Conservation (phyloP, 2,329 filamentous ascomycete species). For the Penicillium sp. region DNA sequence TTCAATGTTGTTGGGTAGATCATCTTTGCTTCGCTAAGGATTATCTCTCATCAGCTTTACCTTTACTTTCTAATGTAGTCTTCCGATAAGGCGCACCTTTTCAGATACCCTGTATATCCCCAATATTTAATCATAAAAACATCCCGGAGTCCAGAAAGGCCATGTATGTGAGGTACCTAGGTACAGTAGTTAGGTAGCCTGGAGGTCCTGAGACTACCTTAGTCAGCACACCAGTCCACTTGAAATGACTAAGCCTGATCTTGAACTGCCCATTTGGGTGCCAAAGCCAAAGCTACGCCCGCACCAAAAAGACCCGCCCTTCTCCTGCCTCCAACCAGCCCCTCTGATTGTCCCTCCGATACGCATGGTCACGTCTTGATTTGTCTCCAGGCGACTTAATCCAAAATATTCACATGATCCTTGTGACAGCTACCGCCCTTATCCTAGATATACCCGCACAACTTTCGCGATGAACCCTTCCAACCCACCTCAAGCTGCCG, state of each 20-base stretch:
- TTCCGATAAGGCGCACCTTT: background rate
- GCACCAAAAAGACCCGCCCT: slow-evolving; percentile 23
- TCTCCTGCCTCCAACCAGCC: slow-evolving; percentile 11
- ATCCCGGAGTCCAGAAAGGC: background rate
- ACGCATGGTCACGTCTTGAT: slow-evolving; percentile 11
- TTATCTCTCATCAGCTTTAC: background rate
- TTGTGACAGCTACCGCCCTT: background rate
- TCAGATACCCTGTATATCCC: no score
- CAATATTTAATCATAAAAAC: background rate
- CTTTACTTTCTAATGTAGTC: background rate
- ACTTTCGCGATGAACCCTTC: slow-evolving; percentile 41
- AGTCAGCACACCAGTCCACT: background rate
- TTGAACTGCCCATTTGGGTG: background rate
- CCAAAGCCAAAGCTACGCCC: slow-evolving; percentile 20
- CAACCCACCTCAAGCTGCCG: slow-evolving; percentile 45
- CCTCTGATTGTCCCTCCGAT: slow-evolving; percentile 7
- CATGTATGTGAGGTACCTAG: background rate
- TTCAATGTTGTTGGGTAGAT: background rate
- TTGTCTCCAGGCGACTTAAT: slow-evolving; percentile 5
- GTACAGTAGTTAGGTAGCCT: no score
- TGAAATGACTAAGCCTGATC: background rate
- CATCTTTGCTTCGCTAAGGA: background rate
- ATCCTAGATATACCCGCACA: slow-evolving; percentile 3
- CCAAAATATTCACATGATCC: background rate
- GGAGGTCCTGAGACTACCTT: background rate